Evolutionary conservation across 768 basidiomycete genomes (phyloP).

Genomic region (Suillus subluteus): DNA sequence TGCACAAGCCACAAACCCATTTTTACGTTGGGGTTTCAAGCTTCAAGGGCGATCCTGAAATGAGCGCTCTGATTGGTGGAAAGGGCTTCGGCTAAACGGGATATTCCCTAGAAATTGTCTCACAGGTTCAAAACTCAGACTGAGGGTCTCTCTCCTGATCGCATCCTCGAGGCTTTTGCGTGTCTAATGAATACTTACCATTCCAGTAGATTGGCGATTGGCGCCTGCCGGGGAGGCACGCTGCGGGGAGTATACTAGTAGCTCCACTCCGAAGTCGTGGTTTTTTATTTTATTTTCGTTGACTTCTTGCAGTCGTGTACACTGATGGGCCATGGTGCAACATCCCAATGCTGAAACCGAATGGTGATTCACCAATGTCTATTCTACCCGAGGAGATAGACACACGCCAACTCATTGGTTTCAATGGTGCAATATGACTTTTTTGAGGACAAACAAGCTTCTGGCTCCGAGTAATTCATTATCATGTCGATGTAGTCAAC

Average conservation of each 20-base stretch:
- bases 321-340: no score
- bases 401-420: neutral
- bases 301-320: neutral
- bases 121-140: slow-evolving; percentile 5
- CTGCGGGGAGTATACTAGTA: slow-evolving; percentile 1
- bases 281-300: neutral
- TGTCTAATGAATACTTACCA: slow-evolving; percentile 23
- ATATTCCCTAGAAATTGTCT: slow-evolving; percentile 2
- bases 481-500: neutral
- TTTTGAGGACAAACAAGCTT: neutral
- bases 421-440: slow-evolving; percentile 2
- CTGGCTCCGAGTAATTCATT: slow-evolving; percentile 1
- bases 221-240: slow-evolving; percentile 14
- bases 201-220: slow-evolving; percentile 15
- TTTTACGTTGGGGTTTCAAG: slow-evolving; percentile 5
- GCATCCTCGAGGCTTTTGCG: slow-evolving; percentile 39
- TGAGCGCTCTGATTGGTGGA: slow-evolving; percentile 4
- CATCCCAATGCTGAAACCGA: neutral
- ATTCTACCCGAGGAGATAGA: slow-evolving; percentile 5
- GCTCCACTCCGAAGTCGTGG: neutral
- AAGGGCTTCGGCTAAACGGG: neutral
- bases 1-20: neutral
- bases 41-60: neutral
- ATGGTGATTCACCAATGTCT: neutral
- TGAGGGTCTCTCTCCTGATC: slow-evolving; percentile 28